Conservation (phyloP, 2,329 filamentous ascomycete genomes). For the Fusarium begoniae region DNA sequence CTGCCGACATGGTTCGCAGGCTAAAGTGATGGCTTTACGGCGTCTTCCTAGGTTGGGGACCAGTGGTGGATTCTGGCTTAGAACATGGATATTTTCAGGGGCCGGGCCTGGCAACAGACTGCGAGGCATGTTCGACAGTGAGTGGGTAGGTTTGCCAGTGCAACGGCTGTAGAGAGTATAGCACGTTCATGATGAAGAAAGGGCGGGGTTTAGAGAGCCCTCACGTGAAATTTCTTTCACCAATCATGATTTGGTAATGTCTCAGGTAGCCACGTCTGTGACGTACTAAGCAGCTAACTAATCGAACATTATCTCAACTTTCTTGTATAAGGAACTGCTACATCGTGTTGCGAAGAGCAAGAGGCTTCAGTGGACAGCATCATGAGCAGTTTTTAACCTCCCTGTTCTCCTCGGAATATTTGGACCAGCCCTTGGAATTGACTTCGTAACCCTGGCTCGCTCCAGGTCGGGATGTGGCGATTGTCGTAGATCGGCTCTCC, state of each 20-base stretch:
- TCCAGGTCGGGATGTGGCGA: slow-evolving; percentile 7
- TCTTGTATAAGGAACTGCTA: accelerated
- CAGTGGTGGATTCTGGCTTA: background rate
- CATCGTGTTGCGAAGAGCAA: too few relatives aligned
- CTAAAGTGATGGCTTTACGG: background rate
- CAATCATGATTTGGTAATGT: background rate
- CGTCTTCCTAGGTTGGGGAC: background rate
- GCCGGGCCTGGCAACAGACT: background rate
- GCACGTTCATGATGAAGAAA: too few relatives aligned
- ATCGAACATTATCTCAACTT: too few relatives aligned
- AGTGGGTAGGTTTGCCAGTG: too few relatives aligned
- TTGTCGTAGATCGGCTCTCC: background rate
- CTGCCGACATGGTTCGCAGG: background rate
- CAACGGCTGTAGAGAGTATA: background rate
- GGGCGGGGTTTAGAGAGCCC: too few relatives aligned
- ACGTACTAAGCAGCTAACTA: too few relatives aligned
- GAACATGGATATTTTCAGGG: background rate
- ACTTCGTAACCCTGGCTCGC: background rate
- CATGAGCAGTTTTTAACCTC: background rate
- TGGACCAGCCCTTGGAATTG: background rate
- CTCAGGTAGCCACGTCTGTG: background rate
- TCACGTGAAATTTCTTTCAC: background rate
- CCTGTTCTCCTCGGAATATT: background rate
- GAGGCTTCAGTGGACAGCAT: accelerated
- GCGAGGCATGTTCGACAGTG: background rate